phyloP scores from a whole-genome alignment of 225 moss, liverwort and hornwort species.

The Neckera pumila region DNA sequence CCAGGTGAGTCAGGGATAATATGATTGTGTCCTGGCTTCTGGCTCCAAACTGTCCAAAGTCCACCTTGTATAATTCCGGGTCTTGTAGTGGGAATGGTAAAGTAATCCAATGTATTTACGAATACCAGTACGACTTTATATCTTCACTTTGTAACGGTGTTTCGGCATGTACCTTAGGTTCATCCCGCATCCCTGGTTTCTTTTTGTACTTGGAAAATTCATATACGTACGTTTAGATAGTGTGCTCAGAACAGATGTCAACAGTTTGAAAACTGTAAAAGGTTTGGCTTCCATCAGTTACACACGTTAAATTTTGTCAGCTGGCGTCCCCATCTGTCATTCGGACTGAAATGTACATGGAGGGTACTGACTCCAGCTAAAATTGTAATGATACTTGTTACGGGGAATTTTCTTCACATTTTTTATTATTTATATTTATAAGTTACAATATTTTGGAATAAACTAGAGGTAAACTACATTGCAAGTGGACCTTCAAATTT shows the following conservation, averaged over 20 bases:
- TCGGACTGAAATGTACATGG: not conserved
- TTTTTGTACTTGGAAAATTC: not conserved
- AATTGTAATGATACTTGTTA: not conserved
- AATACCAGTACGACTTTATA: not conserved
- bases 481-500: not conserved
- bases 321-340: not conserved
- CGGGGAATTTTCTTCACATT: not conserved
- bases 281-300: not conserved
- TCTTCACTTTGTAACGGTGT: not conserved
- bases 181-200: not conserved
- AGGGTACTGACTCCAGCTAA: not conserved
- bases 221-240: not conserved
- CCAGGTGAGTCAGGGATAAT: conserved; percentile 7
- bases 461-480: not conserved
- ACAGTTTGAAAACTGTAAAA: not conserved
- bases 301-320: not conserved
- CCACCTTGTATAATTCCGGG: not conserved
- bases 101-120: not conserved
- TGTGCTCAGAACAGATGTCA: not conserved
- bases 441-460: no score
- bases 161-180: not conserved
- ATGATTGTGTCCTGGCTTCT: not conserved
- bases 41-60: not conserved
- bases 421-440: not conserved
- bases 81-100: not conserved